Percentiles rank a stretch among this genome's conserved stretches.
Evolutionary conservation across 495 filamentous ascomycete species (phyloP).

Genomic region (Oidiodendron maius): DNA sequence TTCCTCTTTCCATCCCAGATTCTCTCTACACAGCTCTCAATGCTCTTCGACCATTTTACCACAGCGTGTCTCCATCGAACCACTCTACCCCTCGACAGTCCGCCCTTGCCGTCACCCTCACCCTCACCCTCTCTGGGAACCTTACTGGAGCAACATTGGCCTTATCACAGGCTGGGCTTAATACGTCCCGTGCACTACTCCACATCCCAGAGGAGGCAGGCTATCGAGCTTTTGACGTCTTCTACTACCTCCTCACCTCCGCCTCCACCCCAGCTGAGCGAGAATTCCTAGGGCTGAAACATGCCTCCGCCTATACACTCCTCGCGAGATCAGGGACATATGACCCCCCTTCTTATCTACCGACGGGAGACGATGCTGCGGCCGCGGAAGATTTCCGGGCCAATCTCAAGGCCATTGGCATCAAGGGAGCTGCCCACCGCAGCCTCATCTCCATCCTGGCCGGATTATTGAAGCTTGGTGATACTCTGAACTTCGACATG

Average conservation of each 20-base stretch:
- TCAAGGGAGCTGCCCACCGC: conserved; percentile 76
- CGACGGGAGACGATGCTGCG: conserved; percentile 88
- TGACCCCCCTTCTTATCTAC: conserved; percentile 80
- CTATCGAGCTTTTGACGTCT: conserved; percentile 94
- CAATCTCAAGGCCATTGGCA: conserved; percentile 80
- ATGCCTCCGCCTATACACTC: conserved; percentile 69
- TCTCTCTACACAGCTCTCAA: conserved; percentile 69
- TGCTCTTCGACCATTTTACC: conserved; percentile 76
- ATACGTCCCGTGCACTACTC: conserved; percentile 75
- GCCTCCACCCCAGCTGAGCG: conserved; percentile 86
- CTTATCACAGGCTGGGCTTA: conserved; percentile 81
- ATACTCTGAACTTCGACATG: conserved; percentile 77
- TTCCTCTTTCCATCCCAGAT: conserved; percentile 72
- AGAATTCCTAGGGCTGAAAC: conserved; percentile 82
- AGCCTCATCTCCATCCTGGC: conserved; percentile 79
- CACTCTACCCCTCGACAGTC: conserved; percentile 78
- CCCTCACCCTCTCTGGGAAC: conserved; percentile 73
- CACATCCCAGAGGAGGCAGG: conserved; percentile 74
- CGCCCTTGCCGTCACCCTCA: conserved; percentile 72
- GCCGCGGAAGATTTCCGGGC: conserved; percentile 87
- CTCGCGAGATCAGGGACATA: conserved; percentile 81
- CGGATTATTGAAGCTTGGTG: conserved; percentile 84
- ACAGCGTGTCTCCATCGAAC: conserved; percentile 83
- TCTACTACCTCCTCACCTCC: conserved; percentile 91
- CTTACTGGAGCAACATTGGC: conserved; percentile 70